Percentiles rank a stretch among this genome's conserved stretches.
Evolutionary conservation across 768 basidiomycete species (phyloP).

Genomic region (Asterophora lycoperdoides): DNA sequence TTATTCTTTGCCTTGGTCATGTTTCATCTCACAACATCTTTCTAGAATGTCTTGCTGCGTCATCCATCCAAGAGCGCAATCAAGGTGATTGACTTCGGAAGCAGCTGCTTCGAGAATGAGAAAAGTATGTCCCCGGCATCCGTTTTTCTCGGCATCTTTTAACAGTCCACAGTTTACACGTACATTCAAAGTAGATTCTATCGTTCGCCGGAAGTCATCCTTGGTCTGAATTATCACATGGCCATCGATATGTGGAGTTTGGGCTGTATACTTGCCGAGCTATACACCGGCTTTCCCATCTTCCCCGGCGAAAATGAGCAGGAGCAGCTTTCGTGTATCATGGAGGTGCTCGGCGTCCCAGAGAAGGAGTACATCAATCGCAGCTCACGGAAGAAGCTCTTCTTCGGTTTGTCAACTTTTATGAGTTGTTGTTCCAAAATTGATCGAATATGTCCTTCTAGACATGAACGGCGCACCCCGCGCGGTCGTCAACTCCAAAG

Average conservation of each 20-base stretch:
- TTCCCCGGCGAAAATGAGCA: conserved; percentile 99
- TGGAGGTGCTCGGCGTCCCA: conserved; percentile 96
- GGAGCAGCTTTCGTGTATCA: conserved; percentile 96
- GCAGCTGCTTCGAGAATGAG: conserved; percentile 97
- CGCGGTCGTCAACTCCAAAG: conserved; percentile 94
- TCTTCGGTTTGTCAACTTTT: conserved; percentile 71
- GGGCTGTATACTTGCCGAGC: conserved; percentile 95
- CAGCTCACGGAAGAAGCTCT: conserved; percentile 89
- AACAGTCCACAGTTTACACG: conserved; percentile 73
- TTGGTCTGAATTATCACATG: conserved; percentile 99
- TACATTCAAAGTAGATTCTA: conserved; percentile 99
- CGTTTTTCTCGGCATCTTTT: background rate
- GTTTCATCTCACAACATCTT: background rate
- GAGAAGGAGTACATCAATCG: conserved; percentile 94
- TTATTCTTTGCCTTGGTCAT: background rate
- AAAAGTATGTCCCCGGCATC: conserved; percentile 63
- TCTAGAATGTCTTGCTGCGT: conserved; percentile 86
- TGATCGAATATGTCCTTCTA: conserved; percentile 27
- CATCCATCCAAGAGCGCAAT: conserved; percentile 96
- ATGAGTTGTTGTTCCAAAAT: background rate
- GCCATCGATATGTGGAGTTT: conserved; percentile 99
- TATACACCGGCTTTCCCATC: conserved; percentile 96
- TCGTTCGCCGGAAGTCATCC: conserved; percentile 98
- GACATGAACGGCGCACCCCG: conserved; percentile 92
- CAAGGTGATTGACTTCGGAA: conserved; percentile 99